Percentiles rank a stretch among this genome's conserved stretches.
Conservation (phyloP, 352 stramenopile species). For the Pythium insidiosum region DNA sequence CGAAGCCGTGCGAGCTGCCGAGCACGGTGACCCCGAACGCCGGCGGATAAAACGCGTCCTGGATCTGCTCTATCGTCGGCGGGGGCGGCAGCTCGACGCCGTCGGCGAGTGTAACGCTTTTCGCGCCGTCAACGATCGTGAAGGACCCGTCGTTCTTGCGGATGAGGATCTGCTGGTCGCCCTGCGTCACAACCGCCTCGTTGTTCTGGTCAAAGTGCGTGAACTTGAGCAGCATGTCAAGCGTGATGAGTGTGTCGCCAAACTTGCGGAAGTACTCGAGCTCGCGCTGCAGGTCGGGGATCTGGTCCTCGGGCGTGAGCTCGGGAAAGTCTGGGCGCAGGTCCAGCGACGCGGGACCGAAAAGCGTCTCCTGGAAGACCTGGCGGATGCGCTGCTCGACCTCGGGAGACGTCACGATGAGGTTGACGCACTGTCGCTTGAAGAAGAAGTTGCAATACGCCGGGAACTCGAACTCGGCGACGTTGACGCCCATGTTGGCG, state of each 20-base stretch:
- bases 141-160: constrained; percentile 58
- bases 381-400: constrained; percentile 76
- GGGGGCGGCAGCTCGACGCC: constrained; percentile 43
- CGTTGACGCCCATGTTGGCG: constrained; percentile 92
- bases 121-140: constrained; percentile 50
- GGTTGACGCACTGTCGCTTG: constrained; percentile 79
- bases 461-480: constrained; percentile 97
- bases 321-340: constrained; percentile 69
- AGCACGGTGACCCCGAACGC: constrained; percentile 94
- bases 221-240: constrained; percentile 87
- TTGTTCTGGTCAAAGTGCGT: constrained; percentile 72
- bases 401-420: constrained; percentile 73
- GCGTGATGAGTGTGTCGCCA: constrained; percentile 80
- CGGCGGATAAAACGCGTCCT: constrained; percentile 88
- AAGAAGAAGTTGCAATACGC: constrained; percentile 98
- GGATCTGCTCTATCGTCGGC: constrained; percentile 22
- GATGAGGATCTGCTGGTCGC: constrained; percentile 60
- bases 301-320: constrained; percentile 35
- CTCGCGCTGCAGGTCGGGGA: constrained; percentile 77
- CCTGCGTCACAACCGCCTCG: constrained; percentile 44
- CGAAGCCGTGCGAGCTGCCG: constrained; percentile 94
- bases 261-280: constrained; percentile 89
- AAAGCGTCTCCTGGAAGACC: constrained; percentile 88
- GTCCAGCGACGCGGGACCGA: constrained; percentile 68
- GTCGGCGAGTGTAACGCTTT: constrained; percentile 50